Conservation (phyloP, 2,329 filamentous ascomycete species). For the Calonectria pseudoturangicola region DNA sequence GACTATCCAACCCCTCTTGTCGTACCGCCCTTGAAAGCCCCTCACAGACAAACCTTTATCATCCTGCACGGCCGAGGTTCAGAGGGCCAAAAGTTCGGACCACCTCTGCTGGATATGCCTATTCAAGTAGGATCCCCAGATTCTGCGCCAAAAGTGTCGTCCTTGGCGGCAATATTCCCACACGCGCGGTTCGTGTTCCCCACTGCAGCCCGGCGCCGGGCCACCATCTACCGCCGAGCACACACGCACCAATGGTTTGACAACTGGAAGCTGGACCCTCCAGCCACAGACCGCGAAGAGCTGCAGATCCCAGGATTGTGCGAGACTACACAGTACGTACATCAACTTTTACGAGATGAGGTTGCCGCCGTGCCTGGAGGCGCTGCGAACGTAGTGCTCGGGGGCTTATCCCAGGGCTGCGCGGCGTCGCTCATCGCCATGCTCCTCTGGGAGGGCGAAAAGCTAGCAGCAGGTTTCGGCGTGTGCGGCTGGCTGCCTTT, state of each 20-base stretch:
- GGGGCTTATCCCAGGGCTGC: conserved; percentile 17
- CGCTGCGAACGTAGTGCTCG: conserved; percentile 6
- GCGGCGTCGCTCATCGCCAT: conserved; percentile 4
- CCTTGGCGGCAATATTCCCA: background rate
- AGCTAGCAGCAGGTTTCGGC: background rate
- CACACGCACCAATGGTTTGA: conserved; percentile 21
- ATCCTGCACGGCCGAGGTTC: conserved; percentile 8
- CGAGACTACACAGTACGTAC: background rate
- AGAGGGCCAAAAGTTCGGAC: conserved; percentile 2
- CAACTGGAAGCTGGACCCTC: conserved; percentile 18
- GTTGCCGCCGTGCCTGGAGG: conserved; percentile 3
- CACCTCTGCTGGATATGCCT: background rate
- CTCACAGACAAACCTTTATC: conserved; percentile 19
- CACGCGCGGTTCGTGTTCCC: conserved; percentile 21
- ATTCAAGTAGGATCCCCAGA: background rate
- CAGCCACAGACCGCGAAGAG: conserved; percentile 12
- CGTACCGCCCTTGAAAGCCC: background rate
- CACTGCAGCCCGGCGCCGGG: conserved; percentile 3
- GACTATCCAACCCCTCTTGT: conserved; percentile 5
- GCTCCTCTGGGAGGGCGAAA: conserved; percentile 21
- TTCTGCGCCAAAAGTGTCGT: background rate
- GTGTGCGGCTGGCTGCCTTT: conserved; percentile 22
- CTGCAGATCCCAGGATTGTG: background rate
- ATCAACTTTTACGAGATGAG: background rate
- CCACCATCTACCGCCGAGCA: conserved; percentile 14